Evolutionary conservation across 2,329 filamentous ascomycete genomes (phyloP).

Genomic region (Ophiostoma ips): DNA sequence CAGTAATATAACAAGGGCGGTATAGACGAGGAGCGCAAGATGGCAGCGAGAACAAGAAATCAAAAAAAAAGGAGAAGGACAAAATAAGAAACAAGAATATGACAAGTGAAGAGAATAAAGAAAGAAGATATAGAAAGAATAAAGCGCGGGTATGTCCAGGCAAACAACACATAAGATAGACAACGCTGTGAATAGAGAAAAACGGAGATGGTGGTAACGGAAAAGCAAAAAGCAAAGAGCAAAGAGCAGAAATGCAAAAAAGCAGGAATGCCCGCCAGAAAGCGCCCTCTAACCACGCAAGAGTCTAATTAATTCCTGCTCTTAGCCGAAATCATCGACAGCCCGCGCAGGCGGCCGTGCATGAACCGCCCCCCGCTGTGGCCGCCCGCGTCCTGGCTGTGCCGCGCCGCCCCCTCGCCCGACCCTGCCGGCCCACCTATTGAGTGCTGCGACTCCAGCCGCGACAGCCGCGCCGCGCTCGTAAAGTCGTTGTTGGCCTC

Average conservation of each 20-base stretch:
- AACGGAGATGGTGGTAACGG: too few species aligned
- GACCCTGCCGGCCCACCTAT: slow-evolving; percentile 1
- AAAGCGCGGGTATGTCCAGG: slow-evolving; percentile 1
- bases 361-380: slow-evolving; percentile 11
- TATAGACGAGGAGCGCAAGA: not conserved
- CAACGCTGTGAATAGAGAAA: not conserved
- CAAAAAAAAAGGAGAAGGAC: slow-evolving; percentile 17
- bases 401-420: not conserved
- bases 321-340: slow-evolving; percentile 19
- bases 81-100: slow-evolving; percentile 20
- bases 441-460: slow-evolving; percentile 64
- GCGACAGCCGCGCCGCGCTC: slow-evolving; percentile 68
- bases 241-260: not conserved
- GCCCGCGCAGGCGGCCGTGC: slow-evolving; percentile 15
- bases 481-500: slow-evolving; percentile 86
- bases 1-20: slow-evolving; percentile 1
- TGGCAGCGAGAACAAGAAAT: not conserved
- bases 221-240: not conserved
- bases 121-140: slow-evolving; percentile 12
- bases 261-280: not conserved
- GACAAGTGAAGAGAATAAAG: slow-evolving; percentile 18
- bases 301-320: slow-evolving; percentile 13
- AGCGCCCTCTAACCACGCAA: slow-evolving; percentile 3
- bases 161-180: not conserved
- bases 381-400: not conserved